phyloP scores from a whole-genome alignment of 2,329 filamentous ascomycete genomes.

The Colletotrichum cereale region DNA sequence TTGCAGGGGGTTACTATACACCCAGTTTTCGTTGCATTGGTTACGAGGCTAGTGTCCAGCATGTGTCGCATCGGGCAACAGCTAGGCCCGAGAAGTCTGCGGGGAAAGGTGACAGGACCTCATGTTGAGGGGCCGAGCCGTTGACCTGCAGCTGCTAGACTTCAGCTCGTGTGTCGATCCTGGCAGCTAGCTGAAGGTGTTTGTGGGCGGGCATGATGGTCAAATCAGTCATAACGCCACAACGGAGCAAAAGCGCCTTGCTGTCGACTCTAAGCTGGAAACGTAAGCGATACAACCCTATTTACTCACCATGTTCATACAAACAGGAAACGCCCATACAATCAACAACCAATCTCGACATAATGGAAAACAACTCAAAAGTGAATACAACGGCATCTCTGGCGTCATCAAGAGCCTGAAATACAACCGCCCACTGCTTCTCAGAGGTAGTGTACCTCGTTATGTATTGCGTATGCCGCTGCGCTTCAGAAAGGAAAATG shows the following conservation, averaged over 20 bases:
- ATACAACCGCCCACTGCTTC: too few relatives aligned
- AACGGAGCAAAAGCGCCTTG: background rate
- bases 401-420: too few relatives aligned
- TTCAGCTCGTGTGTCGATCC: background rate
- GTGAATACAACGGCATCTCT: background rate
- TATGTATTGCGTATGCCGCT: too few relatives aligned
- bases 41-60: background rate
- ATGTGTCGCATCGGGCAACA: background rate
- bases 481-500: too few relatives aligned
- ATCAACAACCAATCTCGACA: too few relatives aligned
- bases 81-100: background rate
- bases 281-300: background rate
- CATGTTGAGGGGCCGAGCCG: background rate
- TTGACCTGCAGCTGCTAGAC: background rate
- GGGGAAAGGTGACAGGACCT: background rate
- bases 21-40: background rate
- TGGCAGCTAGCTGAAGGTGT: too few relatives aligned
- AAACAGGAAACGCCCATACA: background rate
- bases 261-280: too few relatives aligned
- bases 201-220: background rate
- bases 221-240: background rate
- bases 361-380: background rate
- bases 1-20: background rate
- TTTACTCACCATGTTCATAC: background rate
- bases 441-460: too few relatives aligned